Evolutionary conservation across 495 filamentous ascomycete genomes (phyloP).

Genomic region (Talaromyces stipitatus): DNA sequence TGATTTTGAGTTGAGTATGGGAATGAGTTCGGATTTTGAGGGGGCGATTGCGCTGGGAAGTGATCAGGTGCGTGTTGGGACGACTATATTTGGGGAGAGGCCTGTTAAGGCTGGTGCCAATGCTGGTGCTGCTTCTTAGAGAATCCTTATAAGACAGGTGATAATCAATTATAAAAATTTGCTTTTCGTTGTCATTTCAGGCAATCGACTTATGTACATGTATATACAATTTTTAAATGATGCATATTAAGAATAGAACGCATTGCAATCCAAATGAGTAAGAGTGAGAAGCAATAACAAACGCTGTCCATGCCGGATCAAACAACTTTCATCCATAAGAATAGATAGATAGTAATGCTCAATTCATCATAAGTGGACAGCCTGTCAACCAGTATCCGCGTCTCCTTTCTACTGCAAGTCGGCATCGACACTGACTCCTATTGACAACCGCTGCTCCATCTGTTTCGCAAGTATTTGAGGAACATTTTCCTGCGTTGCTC

Average conservation of each 20-base stretch:
- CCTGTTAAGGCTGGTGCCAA: conserved; percentile 64
- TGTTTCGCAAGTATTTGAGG: conserved; percentile 72
- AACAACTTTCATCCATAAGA: background rate
- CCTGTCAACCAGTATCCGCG: conserved; percentile 3
- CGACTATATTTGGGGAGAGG: conserved; percentile 82
- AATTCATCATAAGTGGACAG: background rate
- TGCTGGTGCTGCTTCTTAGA: background rate
- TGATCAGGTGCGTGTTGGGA: conserved; percentile 91
- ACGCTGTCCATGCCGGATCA: conserved; percentile 15
- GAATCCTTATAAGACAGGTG: background rate
- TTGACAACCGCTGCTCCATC: conserved; percentile 74
- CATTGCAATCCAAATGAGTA: conserved; percentile 15
- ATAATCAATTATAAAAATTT: background rate
- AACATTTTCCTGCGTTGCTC: conserved; percentile 86
- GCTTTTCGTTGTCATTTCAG: background rate
- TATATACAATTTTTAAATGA: conserved; percentile 2
- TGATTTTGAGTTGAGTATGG: conserved; percentile 61
- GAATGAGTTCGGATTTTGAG: conserved; percentile 95
- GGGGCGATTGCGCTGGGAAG: conserved; percentile 77
- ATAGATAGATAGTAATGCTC: background rate
- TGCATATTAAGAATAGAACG: conserved; percentile 12
- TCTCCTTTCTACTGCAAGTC: conserved; percentile 8
- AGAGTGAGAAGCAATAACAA: conserved; percentile 7
- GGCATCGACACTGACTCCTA: conserved; percentile 30
- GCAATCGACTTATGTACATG: conserved; percentile 3